Evolutionary conservation across 768 basidiomycete genomes (phyloP).

Genomic region (Rhodotorula diobovata): DNA sequence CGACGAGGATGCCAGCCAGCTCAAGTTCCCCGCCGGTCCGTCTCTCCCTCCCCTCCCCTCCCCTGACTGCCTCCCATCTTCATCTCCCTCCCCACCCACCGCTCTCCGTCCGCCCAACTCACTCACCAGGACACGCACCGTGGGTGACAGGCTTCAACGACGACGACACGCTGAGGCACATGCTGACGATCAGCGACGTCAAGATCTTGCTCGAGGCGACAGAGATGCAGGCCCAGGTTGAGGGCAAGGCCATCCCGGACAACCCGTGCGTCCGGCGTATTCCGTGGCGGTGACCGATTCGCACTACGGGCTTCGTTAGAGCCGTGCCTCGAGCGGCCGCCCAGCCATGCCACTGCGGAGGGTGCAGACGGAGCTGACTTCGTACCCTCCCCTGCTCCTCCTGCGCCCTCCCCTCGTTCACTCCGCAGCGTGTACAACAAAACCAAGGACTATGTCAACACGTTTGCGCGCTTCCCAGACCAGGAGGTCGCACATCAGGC

Average conservation of each 20-base stretch:
- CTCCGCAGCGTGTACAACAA: slow-evolving; percentile 77
- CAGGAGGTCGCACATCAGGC: slow-evolving; percentile 74
- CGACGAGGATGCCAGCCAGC: slow-evolving; percentile 34
- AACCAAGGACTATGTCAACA: slow-evolving; percentile 84
- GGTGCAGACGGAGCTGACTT: not conserved
- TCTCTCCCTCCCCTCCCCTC: not conserved
- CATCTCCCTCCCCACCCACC: not conserved
- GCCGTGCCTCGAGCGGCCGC: no score
- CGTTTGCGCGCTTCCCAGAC: slow-evolving; percentile 82
- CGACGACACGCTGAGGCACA: slow-evolving; percentile 59
- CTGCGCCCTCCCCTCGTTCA: not conserved
- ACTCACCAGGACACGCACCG: not conserved
- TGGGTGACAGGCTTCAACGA: slow-evolving; percentile 78
- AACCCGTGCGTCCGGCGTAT: slow-evolving; percentile 66
- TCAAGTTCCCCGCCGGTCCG: slow-evolving; percentile 28
- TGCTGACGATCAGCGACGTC: slow-evolving; percentile 79
- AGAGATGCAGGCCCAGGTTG: slow-evolving; percentile 58
- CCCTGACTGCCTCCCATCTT: no score
- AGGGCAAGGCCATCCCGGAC: slow-evolving; percentile 55
- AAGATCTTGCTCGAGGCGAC: slow-evolving; percentile 77
- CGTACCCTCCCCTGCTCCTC: not conserved
- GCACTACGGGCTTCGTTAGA: not conserved
- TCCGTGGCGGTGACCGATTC: not conserved
- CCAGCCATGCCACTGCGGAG: not conserved
- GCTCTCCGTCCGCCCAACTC: not conserved